Conservation (phyloP, 2,329 filamentous ascomycete species). For the Westerdykella ornata region DNA sequence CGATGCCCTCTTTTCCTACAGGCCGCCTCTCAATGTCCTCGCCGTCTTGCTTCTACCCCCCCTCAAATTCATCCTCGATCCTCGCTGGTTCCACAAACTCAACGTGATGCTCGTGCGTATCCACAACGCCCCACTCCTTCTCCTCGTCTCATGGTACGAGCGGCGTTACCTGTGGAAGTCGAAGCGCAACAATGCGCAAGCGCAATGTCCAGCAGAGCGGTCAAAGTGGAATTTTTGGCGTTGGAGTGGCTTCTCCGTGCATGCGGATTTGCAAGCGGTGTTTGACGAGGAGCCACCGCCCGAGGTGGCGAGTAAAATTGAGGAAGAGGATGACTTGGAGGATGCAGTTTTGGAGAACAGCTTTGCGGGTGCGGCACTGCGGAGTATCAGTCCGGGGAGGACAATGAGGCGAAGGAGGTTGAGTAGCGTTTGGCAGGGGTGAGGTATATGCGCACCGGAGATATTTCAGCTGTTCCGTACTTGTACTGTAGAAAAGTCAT, state of each 20-base stretch:
- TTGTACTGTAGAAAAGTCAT: no score
- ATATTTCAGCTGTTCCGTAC: not conserved
- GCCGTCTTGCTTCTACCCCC: constrained; percentile 69
- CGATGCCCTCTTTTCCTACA: constrained; percentile 75
- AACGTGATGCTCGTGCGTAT: constrained; percentile 70
- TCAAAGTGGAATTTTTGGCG: constrained; percentile 54
- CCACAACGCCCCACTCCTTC: constrained; percentile 67
- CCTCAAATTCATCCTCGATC: constrained; percentile 68
- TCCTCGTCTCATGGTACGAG: constrained; percentile 65
- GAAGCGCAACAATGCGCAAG: constrained; percentile 19
- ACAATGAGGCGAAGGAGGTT: constrained; percentile 24
- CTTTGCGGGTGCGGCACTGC: constrained; percentile 20
- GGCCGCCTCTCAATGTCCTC: constrained; percentile 76
- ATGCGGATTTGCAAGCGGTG: constrained; percentile 65
- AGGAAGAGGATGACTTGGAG: constrained; percentile 45
- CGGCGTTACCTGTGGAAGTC: constrained; percentile 61
- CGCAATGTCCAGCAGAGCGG: constrained; percentile 35
- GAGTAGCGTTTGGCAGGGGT: constrained; percentile 33
- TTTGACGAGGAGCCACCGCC: constrained; percentile 66
- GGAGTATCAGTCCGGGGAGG: constrained; percentile 30
- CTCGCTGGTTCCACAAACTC: constrained; percentile 85
- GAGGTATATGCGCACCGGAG: not conserved
- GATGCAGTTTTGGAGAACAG: constrained; percentile 41
- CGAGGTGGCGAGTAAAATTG: constrained; percentile 42
- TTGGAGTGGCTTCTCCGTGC: constrained; percentile 58